Conservation (phyloP, 768 basidiomycete genomes). For the Leucogyrophana mollusca region DNA sequence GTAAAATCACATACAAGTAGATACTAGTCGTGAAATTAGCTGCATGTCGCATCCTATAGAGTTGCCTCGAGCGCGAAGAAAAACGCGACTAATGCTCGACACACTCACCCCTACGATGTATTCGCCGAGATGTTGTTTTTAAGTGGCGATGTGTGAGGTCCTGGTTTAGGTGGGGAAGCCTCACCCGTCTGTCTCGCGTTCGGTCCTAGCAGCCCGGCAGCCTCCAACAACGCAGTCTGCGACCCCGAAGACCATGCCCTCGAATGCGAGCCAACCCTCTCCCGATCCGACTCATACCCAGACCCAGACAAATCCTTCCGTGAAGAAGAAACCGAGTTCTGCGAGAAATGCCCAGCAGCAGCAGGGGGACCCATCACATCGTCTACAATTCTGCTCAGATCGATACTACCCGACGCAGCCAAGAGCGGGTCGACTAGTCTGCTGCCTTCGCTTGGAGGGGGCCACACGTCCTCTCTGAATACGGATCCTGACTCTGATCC, state of each 20-base stretch:
- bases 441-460: conserved; percentile 32
- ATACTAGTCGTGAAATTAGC: too few species aligned
- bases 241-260: conserved; percentile 19
- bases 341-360: conserved; percentile 15
- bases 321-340: conserved; percentile 22
- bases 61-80: too few species aligned
- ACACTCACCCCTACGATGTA: too few species aligned
- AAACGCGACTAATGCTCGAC: too few species aligned
- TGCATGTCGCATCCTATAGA: too few species aligned
- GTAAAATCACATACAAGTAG: too few species aligned
- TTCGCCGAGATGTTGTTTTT: too few species aligned
- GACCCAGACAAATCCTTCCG: conserved; percentile 9
- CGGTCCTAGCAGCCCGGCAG: conserved; percentile 14
- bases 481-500: conserved; percentile 44
- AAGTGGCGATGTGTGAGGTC: too few species aligned
- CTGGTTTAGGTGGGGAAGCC: too few species aligned
- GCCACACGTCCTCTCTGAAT: conserved; percentile 48
- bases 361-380: conserved; percentile 46
- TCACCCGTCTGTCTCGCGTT: too few species aligned
- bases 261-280: conserved; percentile 11
- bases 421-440: conserved; percentile 20
- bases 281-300: conserved; percentile 4
- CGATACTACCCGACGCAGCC: conserved; percentile 10
- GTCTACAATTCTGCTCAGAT: conserved; percentile 42
- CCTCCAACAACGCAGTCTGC: conserved; percentile 20